phyloP scores from a whole-genome alignment of 208 protist species.

The Wallacemonas collosoma region DNA sequence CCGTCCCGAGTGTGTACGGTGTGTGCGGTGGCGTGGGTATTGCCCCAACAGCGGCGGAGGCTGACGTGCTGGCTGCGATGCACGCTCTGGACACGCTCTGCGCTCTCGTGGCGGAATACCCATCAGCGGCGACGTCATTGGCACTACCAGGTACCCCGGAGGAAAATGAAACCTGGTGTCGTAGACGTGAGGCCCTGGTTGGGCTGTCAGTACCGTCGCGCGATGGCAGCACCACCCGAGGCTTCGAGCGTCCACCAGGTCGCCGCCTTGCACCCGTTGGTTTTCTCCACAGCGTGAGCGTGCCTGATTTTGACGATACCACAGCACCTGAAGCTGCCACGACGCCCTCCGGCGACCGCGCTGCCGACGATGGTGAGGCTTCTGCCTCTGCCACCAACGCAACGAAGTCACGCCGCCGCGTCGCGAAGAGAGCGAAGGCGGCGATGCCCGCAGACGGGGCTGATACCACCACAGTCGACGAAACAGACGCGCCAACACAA shows the following conservation, averaged over 20 bases:
- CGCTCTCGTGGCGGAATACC: conserved; percentile 38
- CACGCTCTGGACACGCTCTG: conserved; percentile 82
- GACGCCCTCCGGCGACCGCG: not conserved
- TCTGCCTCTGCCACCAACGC: not conserved
- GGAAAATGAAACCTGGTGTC: conserved; percentile 34
- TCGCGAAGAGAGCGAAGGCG: conserved; percentile 29
- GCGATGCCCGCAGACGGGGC: conserved; percentile 5
- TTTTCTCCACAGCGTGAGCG: not conserved
- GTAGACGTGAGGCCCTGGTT: conserved; percentile 11
- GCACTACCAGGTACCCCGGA: conserved; percentile 12
- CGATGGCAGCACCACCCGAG: too few relatives aligned
- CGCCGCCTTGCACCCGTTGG: conserved; percentile 12
- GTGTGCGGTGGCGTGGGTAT: conserved; percentile 86
- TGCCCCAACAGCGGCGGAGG: conserved; percentile 46
- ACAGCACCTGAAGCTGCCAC: not conserved
- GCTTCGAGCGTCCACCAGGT: conserved; percentile 3
- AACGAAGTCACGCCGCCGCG: conserved; percentile 13
- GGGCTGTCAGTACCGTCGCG: not conserved
- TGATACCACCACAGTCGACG: too few relatives aligned
- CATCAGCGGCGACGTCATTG: conserved; percentile 1
- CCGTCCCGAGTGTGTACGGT: conserved; percentile 63
- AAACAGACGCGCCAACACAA: not conserved
- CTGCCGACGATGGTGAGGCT: not conserved
- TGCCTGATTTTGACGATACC: not conserved
- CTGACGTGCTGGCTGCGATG: conserved; percentile 75